phyloP scores from a whole-genome alignment of 2,329 filamentous ascomycete species.

The Fusarium floridanum region DNA sequence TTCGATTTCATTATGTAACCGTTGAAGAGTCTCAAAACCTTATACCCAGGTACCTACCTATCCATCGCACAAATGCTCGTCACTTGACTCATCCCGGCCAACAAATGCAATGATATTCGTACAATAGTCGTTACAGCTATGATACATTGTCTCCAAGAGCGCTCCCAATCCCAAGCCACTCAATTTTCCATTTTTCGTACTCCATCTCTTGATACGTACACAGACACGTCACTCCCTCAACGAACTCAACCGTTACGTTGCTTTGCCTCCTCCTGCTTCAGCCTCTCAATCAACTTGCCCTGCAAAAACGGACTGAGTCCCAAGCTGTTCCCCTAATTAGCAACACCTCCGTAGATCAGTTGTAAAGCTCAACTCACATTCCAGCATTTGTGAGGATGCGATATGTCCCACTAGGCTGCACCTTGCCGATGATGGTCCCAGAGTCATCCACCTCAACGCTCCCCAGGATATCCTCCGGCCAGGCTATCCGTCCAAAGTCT shows the following conservation, averaged over 20 bases:
- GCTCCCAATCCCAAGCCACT: not conserved
- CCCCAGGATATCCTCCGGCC: conserved; percentile 77
- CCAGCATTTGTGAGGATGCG: conserved; percentile 74
- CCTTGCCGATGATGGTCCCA: conserved; percentile 69
- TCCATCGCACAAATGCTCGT: not conserved
- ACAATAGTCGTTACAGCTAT: conserved; percentile 18
- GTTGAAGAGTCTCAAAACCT: not conserved
- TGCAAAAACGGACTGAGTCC: conserved; percentile 60
- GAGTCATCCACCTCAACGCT: conserved; percentile 73
- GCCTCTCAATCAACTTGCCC: conserved; percentile 65
- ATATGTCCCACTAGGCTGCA: conserved; percentile 73
- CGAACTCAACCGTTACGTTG: conserved; percentile 46
- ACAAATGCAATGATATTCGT: conserved; percentile 7
- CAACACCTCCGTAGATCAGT: not conserved
- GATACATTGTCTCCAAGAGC: conserved; percentile 11
- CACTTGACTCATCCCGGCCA: not conserved
- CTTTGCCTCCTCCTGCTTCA: conserved; percentile 64
- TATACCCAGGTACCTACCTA: too few species aligned
- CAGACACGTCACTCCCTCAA: not conserved
- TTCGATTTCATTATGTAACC: not conserved
- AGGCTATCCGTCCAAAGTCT: conserved; percentile 76
- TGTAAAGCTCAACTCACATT: conserved; percentile 67
- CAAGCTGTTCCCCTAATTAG: conserved; percentile 46
- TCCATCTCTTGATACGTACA: not conserved
- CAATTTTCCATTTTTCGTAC: not conserved